A percentile compares a stretch with the other conserved stretches of the same genome.
phyloP scores from a whole-genome alignment of 2,329 filamentous ascomycete genomes.

The Botrytis cinerea region DNA sequence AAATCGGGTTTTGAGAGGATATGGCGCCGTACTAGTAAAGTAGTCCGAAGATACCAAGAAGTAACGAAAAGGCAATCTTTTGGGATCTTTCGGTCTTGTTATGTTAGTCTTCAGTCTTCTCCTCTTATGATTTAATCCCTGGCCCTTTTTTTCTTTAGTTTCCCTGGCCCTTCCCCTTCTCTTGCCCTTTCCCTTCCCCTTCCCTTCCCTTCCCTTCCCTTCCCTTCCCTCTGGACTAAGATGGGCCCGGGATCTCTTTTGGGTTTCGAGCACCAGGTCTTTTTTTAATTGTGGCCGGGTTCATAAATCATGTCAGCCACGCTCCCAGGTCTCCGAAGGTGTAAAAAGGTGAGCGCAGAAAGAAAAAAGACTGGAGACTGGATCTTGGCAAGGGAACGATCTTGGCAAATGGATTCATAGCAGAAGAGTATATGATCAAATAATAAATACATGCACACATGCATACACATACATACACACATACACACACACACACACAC shows the following conservation, averaged over 20 bases:
- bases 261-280: not conserved
- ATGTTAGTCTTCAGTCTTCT: not conserved
- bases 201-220: not conserved
- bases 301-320: not conserved
- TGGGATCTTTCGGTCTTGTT: not conserved
- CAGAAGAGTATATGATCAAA: not conserved
- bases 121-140: not conserved
- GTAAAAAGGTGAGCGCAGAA: not conserved
- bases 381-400: constrained; percentile 1
- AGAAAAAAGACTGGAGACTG: constrained; percentile 5
- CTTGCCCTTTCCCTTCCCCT: not conserved
- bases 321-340: not conserved
- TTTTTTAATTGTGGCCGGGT: not conserved
- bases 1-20: not conserved
- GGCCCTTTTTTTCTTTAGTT: not conserved
- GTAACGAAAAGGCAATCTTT: not conserved
- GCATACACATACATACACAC: too few species aligned
- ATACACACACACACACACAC: too few species aligned
- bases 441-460: too few species aligned
- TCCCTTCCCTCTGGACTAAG: not conserved
- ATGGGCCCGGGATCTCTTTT: not conserved
- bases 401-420: not conserved
- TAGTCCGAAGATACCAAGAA: not conserved
- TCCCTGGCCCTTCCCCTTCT: not conserved
- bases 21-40: not conserved